Base-by-base conservation (phyloP, 2,329 filamentous ascomycete species). In the Aspergillus aculeatus region DNA sequence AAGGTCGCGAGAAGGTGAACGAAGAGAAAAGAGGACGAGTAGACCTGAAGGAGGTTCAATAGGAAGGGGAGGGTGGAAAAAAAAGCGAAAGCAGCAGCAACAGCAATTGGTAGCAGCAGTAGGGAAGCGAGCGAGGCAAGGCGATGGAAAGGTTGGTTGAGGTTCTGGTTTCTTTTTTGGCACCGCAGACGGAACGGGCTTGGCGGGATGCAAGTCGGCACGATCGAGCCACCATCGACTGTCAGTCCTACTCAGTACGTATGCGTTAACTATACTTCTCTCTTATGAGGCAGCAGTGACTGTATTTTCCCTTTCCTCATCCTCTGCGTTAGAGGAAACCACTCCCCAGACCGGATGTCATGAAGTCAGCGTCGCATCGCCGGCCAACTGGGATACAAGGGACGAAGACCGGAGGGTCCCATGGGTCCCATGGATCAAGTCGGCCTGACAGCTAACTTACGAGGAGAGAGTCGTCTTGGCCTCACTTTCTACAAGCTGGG, bases 101-200 rank as follows among this genome's bases (percentile, higher is more conserved):
- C 14, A 35, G 32, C 32, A 35, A 4, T 35, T 29, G 26, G 7
- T 29, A 35, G 32, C 14, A 16, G 32, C 14, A 47, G 19, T 31
- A 19, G 38, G 16, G 38, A 44, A 44, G 38, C 38, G 32, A 35
- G 12, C 32, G 38, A 44, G 38, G 38, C 38, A 14, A 41, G 38
- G 38, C 38, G 16, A 41, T 41, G 14, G 32, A 35, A 41, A n/a
- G 16, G 38, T 44, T 44, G 38, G 38, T 44, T 44, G 38, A 50
- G 54, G 31, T 50, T 26, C 23, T 23, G 23, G 23, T 23, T 23
- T 23, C 41, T 54, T 55, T 41, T 56, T 54, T 52, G 23, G 38
- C 47, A 48, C 59, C 55, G 53, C 41, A 52, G 47, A 52, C 60
- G 60, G 60, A 60, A 58, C 26, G 52, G 51, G 54, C 64, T 61